phyloP scores from a whole-genome alignment of 805 yeast genomes.

The Kuraishia cidri region DNA sequence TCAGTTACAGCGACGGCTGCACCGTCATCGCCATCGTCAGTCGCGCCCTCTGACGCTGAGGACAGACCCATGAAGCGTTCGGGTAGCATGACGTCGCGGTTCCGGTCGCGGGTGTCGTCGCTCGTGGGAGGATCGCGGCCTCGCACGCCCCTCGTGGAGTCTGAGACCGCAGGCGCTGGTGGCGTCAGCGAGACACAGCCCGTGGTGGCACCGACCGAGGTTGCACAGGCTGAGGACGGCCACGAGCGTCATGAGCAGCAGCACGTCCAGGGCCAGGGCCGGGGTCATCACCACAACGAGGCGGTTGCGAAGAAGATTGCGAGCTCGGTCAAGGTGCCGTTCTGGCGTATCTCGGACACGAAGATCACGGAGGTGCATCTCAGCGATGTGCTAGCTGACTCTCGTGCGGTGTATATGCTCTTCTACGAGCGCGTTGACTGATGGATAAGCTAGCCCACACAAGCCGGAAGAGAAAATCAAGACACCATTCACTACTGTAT shows the following conservation, averaged over 20 bases:
- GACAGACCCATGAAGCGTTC: not conserved
- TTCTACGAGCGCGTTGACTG: constrained; percentile 59
- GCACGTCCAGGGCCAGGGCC: too few species aligned
- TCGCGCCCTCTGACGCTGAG: too few species aligned
- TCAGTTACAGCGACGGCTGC: constrained; percentile 2
- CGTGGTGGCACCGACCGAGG: constrained; percentile 1
- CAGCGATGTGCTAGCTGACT: constrained; percentile 55
- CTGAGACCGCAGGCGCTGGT: constrained; percentile 2
- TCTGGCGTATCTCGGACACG: constrained; percentile 83
- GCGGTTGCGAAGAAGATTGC: constrained; percentile 39
- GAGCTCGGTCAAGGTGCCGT: constrained; percentile 49
- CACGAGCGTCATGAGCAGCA: not conserved
- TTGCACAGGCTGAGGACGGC: not conserved
- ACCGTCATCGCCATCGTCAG: too few species aligned
- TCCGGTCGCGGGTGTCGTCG: constrained; percentile 13
- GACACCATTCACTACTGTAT: not conserved
- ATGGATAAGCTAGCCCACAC: not conserved
- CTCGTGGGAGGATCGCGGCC: constrained; percentile 9
- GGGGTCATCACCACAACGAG: not conserved
- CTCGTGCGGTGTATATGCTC: constrained; percentile 75
- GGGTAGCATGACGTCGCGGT: constrained; percentile 1
- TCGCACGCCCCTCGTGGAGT: not conserved
- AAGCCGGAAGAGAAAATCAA: too few species aligned
- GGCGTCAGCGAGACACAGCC: not conserved
- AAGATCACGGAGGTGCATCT: constrained; percentile 51